Percentiles rank a stretch among this genome's conserved stretches.
These are phyloP conservation scores for Cydonia oblonga DNA, from an alignment of 331 rosid genomes.

Conservation along the genomic window DNA sequence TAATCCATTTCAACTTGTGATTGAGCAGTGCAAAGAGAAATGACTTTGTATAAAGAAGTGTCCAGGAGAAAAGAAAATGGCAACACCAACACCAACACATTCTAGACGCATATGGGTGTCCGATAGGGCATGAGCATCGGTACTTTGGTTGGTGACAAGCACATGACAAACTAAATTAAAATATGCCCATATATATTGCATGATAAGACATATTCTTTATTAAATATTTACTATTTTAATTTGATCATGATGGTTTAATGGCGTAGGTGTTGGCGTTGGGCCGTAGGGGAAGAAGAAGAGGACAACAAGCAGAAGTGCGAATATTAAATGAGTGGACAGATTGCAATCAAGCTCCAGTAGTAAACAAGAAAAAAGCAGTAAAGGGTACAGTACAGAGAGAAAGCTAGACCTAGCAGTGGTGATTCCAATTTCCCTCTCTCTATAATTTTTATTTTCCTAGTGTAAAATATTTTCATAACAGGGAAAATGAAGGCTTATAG, in stretches of 20 bases:
- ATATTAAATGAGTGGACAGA: conserved; percentile 56
- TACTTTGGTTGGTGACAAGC: neutral
- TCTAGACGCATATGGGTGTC: neutral
- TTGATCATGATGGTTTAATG: too few relatives aligned
- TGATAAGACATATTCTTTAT: neutral
- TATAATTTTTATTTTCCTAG: too few relatives aligned
- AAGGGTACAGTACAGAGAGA: neutral
- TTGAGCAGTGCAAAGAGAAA: neutral
- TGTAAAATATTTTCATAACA: too few relatives aligned
- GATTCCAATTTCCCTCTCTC: conserved; percentile 27
- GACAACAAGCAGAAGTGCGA: conserved; percentile 21
- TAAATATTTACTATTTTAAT: neutral
- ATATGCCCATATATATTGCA: too few relatives aligned
- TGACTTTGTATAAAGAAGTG: neutral
- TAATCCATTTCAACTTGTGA: neutral
- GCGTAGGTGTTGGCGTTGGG: neutral
- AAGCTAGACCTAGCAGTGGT: conserved; percentile 11
- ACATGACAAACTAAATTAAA: neutral
- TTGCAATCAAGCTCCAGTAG: conserved; percentile 33
- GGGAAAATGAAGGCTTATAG: too few relatives aligned
- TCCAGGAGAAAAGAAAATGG: neutral
- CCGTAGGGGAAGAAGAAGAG: neutral
- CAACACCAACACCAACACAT: neutral
- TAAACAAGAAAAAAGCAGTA: conserved; percentile 8
- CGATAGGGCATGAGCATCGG: neutral